phyloP scores from a whole-genome alignment of 1,139 yeast genomes.

The Debaryomycetaceae sp. region DNA sequence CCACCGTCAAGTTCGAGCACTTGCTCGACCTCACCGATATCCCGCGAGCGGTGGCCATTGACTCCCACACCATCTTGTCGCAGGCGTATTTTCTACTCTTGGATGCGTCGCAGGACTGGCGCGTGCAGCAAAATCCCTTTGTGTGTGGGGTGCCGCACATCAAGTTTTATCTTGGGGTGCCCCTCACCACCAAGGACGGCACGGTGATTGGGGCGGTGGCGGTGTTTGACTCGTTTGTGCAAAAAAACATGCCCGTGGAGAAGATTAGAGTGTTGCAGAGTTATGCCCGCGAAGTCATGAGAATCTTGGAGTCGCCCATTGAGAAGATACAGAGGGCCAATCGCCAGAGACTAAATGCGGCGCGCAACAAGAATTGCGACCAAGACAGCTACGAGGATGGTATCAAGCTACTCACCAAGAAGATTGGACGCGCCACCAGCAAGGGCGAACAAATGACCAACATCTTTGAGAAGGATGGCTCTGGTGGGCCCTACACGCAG shows the following conservation, averaged over 20 bases:
- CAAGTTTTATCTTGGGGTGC: conserved; percentile 62
- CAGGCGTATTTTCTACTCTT: conserved; percentile 46
- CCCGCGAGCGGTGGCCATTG: conserved; percentile 55
- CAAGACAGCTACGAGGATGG: conserved; percentile 16
- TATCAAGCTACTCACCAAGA: conserved; percentile 17
- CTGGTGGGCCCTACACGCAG: conserved; percentile 54
- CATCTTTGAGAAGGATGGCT: conserved; percentile 57
- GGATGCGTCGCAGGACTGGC: conserved; percentile 67
- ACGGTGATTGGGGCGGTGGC: conserved; percentile 57
- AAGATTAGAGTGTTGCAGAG: conserved; percentile 30
- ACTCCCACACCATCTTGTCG: conserved; percentile 64
- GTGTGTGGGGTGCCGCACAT: conserved; percentile 59
- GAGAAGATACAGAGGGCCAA: conserved; percentile 12
- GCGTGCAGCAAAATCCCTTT: conserved; percentile 55
- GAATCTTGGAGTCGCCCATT: conserved; percentile 33
- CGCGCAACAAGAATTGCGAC: background rate
- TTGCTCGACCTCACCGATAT: conserved; percentile 43
- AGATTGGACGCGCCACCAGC: conserved; percentile 56
- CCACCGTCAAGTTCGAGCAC: conserved; percentile 46
- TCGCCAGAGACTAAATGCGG: conserved; percentile 6
- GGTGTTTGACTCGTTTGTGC: conserved; percentile 49
- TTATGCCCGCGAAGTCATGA: conserved; percentile 41
- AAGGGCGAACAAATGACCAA: conserved; percentile 30
- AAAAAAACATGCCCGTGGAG: conserved; percentile 31
- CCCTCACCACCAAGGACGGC: conserved; percentile 36